phyloP scores from a whole-genome alignment of 1,284 basidiomycete genomes.

The Apiotrichum laibachii region DNA sequence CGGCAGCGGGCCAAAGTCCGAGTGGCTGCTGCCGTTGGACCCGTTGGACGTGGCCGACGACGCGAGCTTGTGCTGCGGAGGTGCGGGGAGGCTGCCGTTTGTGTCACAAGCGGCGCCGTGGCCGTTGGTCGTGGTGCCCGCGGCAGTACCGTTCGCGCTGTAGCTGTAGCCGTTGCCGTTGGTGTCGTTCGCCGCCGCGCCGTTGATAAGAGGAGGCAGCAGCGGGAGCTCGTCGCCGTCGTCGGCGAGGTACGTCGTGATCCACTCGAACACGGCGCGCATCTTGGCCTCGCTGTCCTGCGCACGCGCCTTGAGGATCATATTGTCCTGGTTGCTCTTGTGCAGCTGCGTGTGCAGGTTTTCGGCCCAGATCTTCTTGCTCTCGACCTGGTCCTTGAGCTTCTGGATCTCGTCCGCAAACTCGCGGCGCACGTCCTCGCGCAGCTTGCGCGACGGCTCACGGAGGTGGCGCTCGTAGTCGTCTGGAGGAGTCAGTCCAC shows the following conservation, averaged over 20 bases:
- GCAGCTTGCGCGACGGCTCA: constrained; percentile 66
- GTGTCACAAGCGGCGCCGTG: too few species aligned
- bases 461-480: constrained; percentile 57
- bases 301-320: constrained; percentile 31
- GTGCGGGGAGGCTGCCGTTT: neutral
- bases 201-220: neutral
- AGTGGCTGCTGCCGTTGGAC: constrained; percentile 1
- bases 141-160: neutral
- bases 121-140: neutral
- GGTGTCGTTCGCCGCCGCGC: neutral
- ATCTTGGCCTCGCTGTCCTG: constrained; percentile 43
- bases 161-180: neutral
- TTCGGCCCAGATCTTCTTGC: constrained; percentile 47
- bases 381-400: constrained; percentile 60
- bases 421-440: constrained; percentile 77
- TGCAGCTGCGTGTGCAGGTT: constrained; percentile 46
- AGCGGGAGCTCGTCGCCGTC: neutral
- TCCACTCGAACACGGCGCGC: constrained; percentile 42
- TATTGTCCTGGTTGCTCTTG: constrained; percentile 37
- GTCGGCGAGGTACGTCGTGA: constrained; percentile 3
- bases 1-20: constrained; percentile 17
- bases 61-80: too few species aligned
- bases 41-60: too few species aligned
- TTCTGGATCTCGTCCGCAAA: constrained; percentile 64
- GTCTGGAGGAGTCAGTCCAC: too few species aligned